Evolutionary conservation across 495 filamentous ascomycete genomes (phyloP).

Genomic region (Penicillium maclennaniae): DNA sequence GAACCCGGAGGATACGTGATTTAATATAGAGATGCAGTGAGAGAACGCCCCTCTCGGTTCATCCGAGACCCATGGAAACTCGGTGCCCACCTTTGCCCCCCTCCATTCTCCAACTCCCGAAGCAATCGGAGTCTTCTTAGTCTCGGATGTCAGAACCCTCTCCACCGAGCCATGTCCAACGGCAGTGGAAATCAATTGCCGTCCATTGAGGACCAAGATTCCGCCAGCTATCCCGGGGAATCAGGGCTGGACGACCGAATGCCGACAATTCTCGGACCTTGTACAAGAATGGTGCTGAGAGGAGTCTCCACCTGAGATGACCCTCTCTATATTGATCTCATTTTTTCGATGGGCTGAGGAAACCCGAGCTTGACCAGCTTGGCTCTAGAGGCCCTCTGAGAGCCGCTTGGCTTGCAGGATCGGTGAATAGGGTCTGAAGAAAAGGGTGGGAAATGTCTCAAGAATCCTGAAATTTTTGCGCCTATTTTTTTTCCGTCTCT

Average conservation of each 20-base stretch:
- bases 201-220: conserved; percentile 1
- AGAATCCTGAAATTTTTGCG: background rate
- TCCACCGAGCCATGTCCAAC: background rate
- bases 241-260: conserved; percentile 1
- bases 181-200: conserved; percentile 5
- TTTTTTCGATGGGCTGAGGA: conserved; percentile 1
- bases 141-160: conserved; percentile 1
- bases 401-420: background rate
- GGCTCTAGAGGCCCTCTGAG: background rate
- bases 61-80: background rate
- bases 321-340: conserved; percentile 7
- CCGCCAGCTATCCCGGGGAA: background rate
- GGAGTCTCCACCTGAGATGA: background rate
- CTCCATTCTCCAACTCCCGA: background rate
- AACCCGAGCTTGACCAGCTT: background rate
- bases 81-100: too few relatives aligned
- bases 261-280: conserved; percentile 15
- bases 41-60: background rate
- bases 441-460: background rate
- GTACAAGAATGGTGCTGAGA: conserved; percentile 9
- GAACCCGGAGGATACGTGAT: conserved; percentile 5
- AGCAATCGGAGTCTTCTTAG: background rate
- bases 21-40: conserved; percentile 18
- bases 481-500: background rate
- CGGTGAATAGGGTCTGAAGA: background rate